These are phyloP conservation scores for Geranomyces michiganensis DNA, from an alignment of 192 early-diverging fungal genomes.

Conservation along the genomic window DNA sequence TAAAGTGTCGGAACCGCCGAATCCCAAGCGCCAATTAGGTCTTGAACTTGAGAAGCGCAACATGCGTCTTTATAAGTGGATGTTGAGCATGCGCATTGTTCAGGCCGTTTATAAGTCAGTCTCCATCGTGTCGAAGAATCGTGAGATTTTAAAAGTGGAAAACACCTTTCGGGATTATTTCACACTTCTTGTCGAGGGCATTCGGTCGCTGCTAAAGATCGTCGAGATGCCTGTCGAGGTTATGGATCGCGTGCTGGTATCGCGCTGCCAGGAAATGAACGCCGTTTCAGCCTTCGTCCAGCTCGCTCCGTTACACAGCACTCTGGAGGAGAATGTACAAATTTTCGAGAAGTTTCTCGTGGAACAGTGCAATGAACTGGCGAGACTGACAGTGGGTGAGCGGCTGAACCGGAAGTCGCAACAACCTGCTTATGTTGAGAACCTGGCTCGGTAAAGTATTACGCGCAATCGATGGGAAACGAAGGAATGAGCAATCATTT, in stretches of 20 bases:
- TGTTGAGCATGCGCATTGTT: slow-evolving; percentile 62
- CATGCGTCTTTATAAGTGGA: slow-evolving; percentile 59
- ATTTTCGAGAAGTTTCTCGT: slow-evolving; percentile 35
- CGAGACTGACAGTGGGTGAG: slow-evolving; percentile 35
- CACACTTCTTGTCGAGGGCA: slow-evolving; percentile 45
- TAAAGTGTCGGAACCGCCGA: slow-evolving; percentile 6
- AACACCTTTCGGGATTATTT: slow-evolving; percentile 54
- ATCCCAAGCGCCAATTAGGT: slow-evolving; percentile 26
- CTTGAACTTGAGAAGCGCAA: slow-evolving; percentile 31
- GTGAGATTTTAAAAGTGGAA: slow-evolving; percentile 50
- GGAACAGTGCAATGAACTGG: slow-evolving; percentile 43
- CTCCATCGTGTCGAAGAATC: slow-evolving; percentile 50
- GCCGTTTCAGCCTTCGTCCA: slow-evolving; percentile 49
- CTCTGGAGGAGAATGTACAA: slow-evolving; percentile 17
- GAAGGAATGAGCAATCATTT: background rate
- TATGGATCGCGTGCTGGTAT: slow-evolving; percentile 48
- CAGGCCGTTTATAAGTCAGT: slow-evolving; percentile 56
- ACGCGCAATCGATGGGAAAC: background rate
- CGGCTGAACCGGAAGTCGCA: background rate
- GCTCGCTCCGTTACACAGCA: slow-evolving; percentile 40
- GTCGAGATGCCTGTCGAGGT: slow-evolving; percentile 56
- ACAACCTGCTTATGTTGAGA: slow-evolving; percentile 25
- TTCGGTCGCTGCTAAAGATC: slow-evolving; percentile 50
- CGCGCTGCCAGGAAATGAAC: slow-evolving; percentile 52
- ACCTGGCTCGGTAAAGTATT: slow-evolving; percentile 37